Base-by-base conservation (phyloP, 495 filamentous ascomycete genomes). In the Xylaria scruposa region DNA sequence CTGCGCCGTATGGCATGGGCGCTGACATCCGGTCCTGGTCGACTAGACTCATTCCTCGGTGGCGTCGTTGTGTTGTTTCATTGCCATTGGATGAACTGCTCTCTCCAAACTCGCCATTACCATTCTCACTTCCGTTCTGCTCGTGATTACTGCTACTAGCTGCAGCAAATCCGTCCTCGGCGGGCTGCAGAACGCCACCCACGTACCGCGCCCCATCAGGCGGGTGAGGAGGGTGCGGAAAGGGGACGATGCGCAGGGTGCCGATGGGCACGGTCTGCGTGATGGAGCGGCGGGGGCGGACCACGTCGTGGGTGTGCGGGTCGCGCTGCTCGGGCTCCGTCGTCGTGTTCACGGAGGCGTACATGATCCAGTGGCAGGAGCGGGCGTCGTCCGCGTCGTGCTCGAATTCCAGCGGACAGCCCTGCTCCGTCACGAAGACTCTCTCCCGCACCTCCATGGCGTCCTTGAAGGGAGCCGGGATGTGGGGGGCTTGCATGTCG, bases 361-460 rank as follows among this genome's bases (percentile, higher is more conserved):
- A 97, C 36, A 90, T 81, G 38, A 97, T 84, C 91, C 92, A 97
- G 72, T 97, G 94, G 83, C 89, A 94, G 72, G 88, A 90, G 9
- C 93, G 87, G 2, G 82, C 24, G 79, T 98, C 95, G 79, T 97
- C 93, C 3, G 80, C 80, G 82, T 98, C 95, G 75, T 92, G 84
- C 76, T 98, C 95, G 75, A 87, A 86, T 3, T 88, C 87, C 0
- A 88, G 78, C 0, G 91, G 86, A 36, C 92, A 88, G 13, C 83
- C 73, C 74, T 97, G 95, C 79, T 97, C 94, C 26, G 85, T 69
- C 17, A 94, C 88, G 80, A 93, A 98, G 73, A 98, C 95, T 42
- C 81, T 78, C 69, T 90, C 84, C 64, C 95, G 92, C 62, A 98
- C 88, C 31, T 81, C 76, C 89, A 97, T 92, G 72, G 93, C 93